These are phyloP conservation scores for Luffa acutangula DNA, from an alignment of 306 rosid species.

Conservation along the genomic window DNA sequence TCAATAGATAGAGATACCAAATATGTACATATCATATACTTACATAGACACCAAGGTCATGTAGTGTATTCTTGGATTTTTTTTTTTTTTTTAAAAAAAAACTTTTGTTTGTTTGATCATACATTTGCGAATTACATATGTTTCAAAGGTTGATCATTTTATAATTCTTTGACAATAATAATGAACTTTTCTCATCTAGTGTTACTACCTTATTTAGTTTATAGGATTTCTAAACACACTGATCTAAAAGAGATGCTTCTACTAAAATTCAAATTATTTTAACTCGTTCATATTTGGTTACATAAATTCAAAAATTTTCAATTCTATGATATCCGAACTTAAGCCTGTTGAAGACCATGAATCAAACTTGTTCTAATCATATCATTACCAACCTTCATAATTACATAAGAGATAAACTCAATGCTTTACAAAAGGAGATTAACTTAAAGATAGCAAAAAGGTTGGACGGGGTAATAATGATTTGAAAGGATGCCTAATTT, in stretches of 20 bases:
- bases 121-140: background rate
- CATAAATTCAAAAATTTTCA: too few species aligned
- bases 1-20: background rate
- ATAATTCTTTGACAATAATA: too few species aligned
- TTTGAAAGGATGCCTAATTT: background rate
- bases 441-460: background rate
- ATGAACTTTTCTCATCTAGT: too few species aligned
- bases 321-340: background rate
- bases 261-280: too few species aligned
- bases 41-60: background rate
- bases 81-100: too few species aligned
- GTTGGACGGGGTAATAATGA: background rate
- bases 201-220: background rate
- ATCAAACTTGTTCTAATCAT: background rate
- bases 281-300: background rate
- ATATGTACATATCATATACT: too few species aligned
- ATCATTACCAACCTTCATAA: conserved; percentile 1
- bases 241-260: background rate
- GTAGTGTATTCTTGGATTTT: background rate
- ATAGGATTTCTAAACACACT: background rate
- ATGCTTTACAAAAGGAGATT: background rate
- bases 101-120: too few species aligned
- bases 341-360: background rate
- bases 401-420: background rate
- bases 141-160: background rate